These are phyloP conservation scores for Coprinellus aureogranulatus DNA, from an alignment of 768 basidiomycete genomes.

Conservation along the genomic window DNA sequence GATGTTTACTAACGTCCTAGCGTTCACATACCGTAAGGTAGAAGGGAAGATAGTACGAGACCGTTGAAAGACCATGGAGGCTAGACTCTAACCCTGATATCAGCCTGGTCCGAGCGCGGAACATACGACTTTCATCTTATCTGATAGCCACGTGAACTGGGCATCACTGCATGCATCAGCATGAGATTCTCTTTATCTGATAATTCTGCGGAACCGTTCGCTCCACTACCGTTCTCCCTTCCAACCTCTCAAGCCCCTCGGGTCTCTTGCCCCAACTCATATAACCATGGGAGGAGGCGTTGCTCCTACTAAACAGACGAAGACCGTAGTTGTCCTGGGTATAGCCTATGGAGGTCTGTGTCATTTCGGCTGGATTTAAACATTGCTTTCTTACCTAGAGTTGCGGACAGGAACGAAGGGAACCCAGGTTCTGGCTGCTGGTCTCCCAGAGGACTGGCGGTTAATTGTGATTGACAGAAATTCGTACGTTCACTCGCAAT, in stretches of 20 bases:
- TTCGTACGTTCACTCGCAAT: slow-evolving; percentile 35
- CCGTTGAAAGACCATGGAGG: too few species aligned
- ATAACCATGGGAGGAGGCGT: slow-evolving; percentile 21
- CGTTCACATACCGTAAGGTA: too few species aligned
- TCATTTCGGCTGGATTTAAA: neutral
- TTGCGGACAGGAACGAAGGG: slow-evolving; percentile 42
- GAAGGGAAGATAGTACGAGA: too few species aligned
- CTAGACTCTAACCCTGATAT: too few species aligned
- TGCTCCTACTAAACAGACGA: slow-evolving; percentile 17
- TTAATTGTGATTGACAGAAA: slow-evolving; percentile 61
- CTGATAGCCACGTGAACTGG: neutral
- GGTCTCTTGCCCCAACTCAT: too few species aligned
- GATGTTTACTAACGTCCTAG: too few species aligned
- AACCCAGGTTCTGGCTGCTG: slow-evolving; percentile 46
- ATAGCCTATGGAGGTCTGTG: slow-evolving; percentile 53
- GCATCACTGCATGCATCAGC: neutral
- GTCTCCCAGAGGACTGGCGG: slow-evolving; percentile 50
- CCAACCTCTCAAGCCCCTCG: neutral
- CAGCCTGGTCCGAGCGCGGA: too few species aligned
- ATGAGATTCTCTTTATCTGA: slow-evolving; percentile 20
- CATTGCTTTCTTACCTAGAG: slow-evolving; percentile 2
- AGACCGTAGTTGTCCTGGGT: slow-evolving; percentile 53
- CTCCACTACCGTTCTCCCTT: neutral
- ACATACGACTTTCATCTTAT: neutral
- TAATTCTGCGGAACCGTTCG: slow-evolving; percentile 14